Evolutionary conservation across 2,329 filamentous ascomycete genomes (phyloP), one percentile per base, ranked within the genome.

Genomic region (Calonectria pseudoreteaudii): DNA sequence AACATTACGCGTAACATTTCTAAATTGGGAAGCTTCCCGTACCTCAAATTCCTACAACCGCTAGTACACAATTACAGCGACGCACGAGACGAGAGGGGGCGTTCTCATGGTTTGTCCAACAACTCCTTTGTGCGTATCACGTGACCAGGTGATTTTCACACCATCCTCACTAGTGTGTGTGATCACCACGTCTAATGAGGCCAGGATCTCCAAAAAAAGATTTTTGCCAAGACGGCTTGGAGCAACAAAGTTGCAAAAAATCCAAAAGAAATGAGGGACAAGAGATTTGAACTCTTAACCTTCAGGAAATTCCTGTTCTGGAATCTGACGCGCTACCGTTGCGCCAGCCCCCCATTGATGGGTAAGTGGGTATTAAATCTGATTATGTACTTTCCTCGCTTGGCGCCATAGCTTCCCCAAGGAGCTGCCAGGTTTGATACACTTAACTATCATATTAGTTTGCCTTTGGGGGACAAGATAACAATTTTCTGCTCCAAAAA

Each of bases 211-310:
- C 41, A 20, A 47, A 47, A 20, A 47, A 47, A 13, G 2, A 23
- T 23, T 7, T 13, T 23, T 47, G n/a, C 11, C 44, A 47, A 47
- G 20, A 13, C 3, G 23, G 44, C 10, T 23, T 13, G n/a, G n/a
- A 13, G n/a, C 44, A 7, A 23, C 23, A 47, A 47, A 13, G 44
- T 47, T 23, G 44, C 9, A 47, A 23, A 47, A 47, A 47, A n/a
- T 23, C 8, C 3, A 62, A 62, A 62, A 41, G 14, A 20, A 62
- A 62, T 62, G 56, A 62, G 56, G 56, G 56, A 62, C 56, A 62
- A 62, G 56, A 62, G 56, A 62, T 62, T 62, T 62, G 56, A 62
- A 62, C 56, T 62, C 56, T 62, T 62, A 62, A 62, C 56, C 56
- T 62, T 62, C 56, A 62, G 56, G 56, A 62, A 62, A 62, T 62